Evolutionary conservation across 108 stramenopile genomes (phyloP).

Genomic region (Schizochytrium sp.): DNA sequence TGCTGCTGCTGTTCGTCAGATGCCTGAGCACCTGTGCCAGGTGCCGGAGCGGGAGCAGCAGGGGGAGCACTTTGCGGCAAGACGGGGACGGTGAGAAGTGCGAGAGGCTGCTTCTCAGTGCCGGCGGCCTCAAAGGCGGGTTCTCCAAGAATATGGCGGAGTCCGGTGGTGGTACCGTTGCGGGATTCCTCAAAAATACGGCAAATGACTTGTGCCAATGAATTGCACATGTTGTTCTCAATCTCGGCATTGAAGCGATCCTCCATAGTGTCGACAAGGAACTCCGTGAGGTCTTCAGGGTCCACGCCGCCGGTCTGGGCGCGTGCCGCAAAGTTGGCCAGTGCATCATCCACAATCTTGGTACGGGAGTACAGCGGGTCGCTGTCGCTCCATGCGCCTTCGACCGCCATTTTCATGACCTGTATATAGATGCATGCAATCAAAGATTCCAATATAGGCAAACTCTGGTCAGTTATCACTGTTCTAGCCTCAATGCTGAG

Average conservation of each 20-base stretch:
- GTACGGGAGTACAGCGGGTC: conserved; percentile 36
- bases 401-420: conserved; percentile 51
- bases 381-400: conserved; percentile 48
- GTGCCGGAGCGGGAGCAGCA: neutral
- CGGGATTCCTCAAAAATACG: conserved; percentile 19
- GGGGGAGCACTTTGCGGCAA: neutral
- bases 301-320: conserved; percentile 35
- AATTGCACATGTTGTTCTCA: neutral
- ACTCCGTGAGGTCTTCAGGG: conserved; percentile 16
- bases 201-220: neutral
- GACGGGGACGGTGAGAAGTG: neutral
- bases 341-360: conserved; percentile 24
- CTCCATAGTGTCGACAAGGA: conserved; percentile 49
- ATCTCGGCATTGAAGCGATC: conserved; percentile 58
- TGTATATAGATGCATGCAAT: neutral
- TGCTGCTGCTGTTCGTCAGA: too few relatives aligned
- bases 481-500: too few relatives aligned
- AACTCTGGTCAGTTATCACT: too few relatives aligned
- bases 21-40: neutral
- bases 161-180: conserved; percentile 24
- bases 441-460: too few relatives aligned
- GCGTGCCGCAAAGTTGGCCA: conserved; percentile 54
- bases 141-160: conserved; percentile 57
- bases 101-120: conserved; percentile 18
- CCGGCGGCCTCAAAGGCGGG: neutral